Conservation (phyloP, 208 protist genomes). For the Wallacemonas sp. region DNA sequence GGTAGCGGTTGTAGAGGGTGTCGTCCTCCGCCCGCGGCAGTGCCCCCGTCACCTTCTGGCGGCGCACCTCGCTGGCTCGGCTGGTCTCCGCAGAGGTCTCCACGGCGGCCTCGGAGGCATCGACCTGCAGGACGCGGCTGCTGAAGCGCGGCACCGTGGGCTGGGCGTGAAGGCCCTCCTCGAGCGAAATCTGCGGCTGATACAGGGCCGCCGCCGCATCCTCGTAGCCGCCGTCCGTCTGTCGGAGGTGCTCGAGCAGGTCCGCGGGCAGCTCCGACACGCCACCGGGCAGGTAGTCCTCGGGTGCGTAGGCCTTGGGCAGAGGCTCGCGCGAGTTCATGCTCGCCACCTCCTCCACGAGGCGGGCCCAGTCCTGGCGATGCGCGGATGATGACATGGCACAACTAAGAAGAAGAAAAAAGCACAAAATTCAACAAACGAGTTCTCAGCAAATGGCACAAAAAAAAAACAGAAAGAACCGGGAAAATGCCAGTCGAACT, state of each 20-base stretch:
- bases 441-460: neutral
- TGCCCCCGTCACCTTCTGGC: neutral
- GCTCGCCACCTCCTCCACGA: conserved; percentile 56
- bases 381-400: neutral
- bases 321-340: conserved; percentile 61
- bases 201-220: conserved; percentile 38
- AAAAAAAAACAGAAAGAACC: conserved; percentile 13
- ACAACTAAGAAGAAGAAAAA: conserved; percentile 13
- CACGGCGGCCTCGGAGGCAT: neutral
- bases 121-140: conserved; percentile 21
- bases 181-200: conserved; percentile 57
- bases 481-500: too few species aligned
- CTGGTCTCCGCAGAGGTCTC: neutral
- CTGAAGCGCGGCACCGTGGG: conserved; percentile 43
- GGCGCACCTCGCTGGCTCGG: neutral
- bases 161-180: conserved; percentile 65
- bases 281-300: conserved; percentile 36
- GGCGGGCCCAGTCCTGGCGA: conserved; percentile 35
- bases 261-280: conserved; percentile 23
- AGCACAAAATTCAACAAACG: neutral
- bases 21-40: neutral
- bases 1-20: conserved; percentile 13
- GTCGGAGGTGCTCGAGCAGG: conserved; percentile 48
- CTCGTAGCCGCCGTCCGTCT: conserved; percentile 41
- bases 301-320: conserved; percentile 31